These are phyloP conservation scores for Ophiocordyceps sinensis DNA, from an alignment of 2,329 filamentous ascomycete genomes.

Conservation along the genomic window DNA sequence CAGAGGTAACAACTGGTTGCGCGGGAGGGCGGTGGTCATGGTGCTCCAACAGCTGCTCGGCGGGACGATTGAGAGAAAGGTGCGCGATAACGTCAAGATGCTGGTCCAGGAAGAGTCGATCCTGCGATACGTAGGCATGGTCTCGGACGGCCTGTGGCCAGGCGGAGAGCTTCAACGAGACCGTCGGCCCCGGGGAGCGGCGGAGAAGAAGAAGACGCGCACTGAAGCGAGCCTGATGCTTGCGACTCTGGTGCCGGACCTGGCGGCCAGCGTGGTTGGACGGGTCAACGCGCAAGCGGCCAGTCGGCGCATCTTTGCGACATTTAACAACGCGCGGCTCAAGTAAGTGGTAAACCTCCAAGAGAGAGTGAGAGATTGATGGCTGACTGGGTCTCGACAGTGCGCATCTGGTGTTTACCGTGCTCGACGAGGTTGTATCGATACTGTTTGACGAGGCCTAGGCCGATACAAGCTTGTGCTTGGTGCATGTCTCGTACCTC, in stretches of 20 bases:
- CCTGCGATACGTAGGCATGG: constrained; percentile 56
- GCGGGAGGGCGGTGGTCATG: constrained; percentile 87
- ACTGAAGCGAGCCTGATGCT: constrained; percentile 83
- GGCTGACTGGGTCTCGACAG: constrained; percentile 17
- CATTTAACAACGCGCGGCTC: constrained; percentile 76
- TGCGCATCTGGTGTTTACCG: constrained; percentile 54
- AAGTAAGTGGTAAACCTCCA: constrained; percentile 46
- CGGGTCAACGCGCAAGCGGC: constrained; percentile 83
- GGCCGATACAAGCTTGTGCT: background rate
- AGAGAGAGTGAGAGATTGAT: no score
- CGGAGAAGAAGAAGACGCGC: constrained; percentile 66
- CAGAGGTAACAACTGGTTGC: constrained; percentile 90
- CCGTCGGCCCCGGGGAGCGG: constrained; percentile 42
- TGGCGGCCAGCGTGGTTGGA: constrained; percentile 87
- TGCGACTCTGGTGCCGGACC: constrained; percentile 75
- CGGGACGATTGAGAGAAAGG: constrained; percentile 89
- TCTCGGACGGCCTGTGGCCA: constrained; percentile 76
- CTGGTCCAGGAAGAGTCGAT: constrained; percentile 67
- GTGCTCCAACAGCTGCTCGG: constrained; percentile 91
- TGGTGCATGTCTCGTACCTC: no score
- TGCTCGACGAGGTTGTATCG: constrained; percentile 55
- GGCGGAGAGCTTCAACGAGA: constrained; percentile 40
- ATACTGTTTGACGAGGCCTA: constrained; percentile 42
- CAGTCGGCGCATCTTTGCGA: constrained; percentile 76
- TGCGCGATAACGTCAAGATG: constrained; percentile 66